These are phyloP conservation scores for Scopulariopsis brevicaulis DNA, from an alignment of 2,329 filamentous ascomycete species.

Conservation along the genomic window DNA sequence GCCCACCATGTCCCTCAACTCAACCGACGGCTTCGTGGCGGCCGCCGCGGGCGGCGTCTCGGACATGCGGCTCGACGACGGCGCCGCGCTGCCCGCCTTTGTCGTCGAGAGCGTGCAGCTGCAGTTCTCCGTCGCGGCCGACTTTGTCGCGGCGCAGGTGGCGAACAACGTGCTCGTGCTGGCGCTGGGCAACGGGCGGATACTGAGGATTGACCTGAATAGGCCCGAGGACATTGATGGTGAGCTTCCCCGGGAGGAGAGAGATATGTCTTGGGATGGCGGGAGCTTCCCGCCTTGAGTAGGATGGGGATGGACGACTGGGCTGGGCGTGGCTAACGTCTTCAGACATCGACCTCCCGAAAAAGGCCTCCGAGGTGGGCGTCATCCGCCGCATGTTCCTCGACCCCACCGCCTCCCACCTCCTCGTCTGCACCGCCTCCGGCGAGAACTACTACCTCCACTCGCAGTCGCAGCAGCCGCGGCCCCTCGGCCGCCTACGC, in stretches of 20 bases:
- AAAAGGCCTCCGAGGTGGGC: slow-evolving; percentile 81
- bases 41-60: slow-evolving; percentile 43
- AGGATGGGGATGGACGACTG: not conserved
- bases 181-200: slow-evolving; percentile 82
- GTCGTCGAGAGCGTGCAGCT: slow-evolving; percentile 86
- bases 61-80: slow-evolving; percentile 30
- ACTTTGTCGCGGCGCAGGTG: slow-evolving; percentile 93
- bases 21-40: slow-evolving; percentile 62
- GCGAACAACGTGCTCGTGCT: slow-evolving; percentile 94
- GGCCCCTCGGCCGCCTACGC: slow-evolving; percentile 69
- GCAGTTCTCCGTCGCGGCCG: slow-evolving; percentile 85
- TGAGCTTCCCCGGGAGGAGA: slow-evolving; percentile 20
- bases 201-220: slow-evolving; percentile 88
- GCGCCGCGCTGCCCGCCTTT: slow-evolving; percentile 73
- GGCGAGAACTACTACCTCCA: slow-evolving; percentile 98
- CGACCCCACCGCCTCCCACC: slow-evolving; percentile 89
- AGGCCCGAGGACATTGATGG: slow-evolving; percentile 91
- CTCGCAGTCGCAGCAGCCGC: slow-evolving; percentile 82
- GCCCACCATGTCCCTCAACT: slow-evolving; percentile 54
- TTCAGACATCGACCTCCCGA: slow-evolving; percentile 92
- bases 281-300: too few relatives aligned
- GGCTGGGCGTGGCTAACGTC: not conserved
- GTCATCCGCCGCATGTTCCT: slow-evolving; percentile 95
- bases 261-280: not conserved
- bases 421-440: slow-evolving; percentile 80